phyloP scores from a whole-genome alignment of 140 eudicot species.

The Bidens hawaiensis region DNA sequence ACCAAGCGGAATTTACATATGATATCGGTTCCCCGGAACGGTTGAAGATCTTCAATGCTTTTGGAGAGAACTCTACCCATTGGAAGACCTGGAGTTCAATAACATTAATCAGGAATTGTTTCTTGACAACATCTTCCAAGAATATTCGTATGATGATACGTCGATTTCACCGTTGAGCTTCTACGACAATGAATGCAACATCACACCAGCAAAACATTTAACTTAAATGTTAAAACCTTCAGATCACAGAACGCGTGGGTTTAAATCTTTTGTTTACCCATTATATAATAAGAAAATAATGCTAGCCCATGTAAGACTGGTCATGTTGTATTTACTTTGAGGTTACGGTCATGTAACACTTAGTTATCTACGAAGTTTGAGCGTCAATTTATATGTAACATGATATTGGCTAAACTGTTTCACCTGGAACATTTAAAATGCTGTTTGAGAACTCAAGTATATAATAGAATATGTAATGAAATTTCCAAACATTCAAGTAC shows the following conservation, averaged over 20 bases:
- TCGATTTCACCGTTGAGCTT: not conserved
- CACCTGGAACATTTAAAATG: too few species aligned
- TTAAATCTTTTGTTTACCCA: not conserved
- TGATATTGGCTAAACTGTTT: too few species aligned
- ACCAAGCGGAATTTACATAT: not conserved
- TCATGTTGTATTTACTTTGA: not conserved
- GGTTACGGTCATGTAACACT: not conserved
- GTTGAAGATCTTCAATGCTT: conserved; percentile 11
- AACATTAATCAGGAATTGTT: not conserved
- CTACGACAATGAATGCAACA: not conserved
- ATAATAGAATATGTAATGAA: too few species aligned
- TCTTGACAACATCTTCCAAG: not conserved
- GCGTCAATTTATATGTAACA: too few species aligned
- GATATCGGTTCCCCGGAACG: conserved; percentile 12
- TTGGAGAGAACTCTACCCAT: conserved; percentile 4
- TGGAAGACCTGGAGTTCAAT: not conserved
- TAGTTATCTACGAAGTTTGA: too few species aligned
- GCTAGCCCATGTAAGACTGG: not conserved
- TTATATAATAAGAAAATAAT: not conserved
- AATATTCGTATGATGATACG: not conserved
- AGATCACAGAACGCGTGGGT: not conserved
- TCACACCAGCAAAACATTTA: not conserved
- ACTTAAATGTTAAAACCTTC: not conserved
- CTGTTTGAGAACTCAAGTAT: too few species aligned
- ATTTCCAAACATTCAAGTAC: too few species aligned